phyloP scores from a whole-genome alignment of 1,284 basidiomycete species.

The Trichosporon coremiiforme region DNA sequence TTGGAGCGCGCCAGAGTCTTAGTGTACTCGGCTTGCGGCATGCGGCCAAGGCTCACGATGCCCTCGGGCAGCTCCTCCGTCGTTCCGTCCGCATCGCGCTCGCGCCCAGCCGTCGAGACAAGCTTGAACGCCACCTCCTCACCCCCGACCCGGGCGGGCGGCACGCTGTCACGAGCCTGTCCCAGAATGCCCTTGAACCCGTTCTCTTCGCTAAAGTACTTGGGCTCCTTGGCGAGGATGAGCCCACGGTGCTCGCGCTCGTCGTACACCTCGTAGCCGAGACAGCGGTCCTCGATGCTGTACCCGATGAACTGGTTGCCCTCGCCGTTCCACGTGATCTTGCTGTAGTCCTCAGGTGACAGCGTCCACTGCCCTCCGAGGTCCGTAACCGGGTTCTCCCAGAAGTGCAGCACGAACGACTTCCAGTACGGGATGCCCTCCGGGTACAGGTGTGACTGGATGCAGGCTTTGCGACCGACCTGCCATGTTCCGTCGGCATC shows the following conservation, averaged over 20 bases:
- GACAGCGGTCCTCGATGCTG: conserved; percentile 52
- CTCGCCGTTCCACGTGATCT: conserved; percentile 22
- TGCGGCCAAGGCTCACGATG: conserved; percentile 25
- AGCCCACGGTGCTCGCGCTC: conserved; percentile 49
- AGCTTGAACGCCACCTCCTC: conserved; percentile 34
- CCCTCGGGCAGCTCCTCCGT: conserved; percentile 9
- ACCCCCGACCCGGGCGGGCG: conserved; percentile 18
- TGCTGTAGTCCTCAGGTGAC: conserved; percentile 49
- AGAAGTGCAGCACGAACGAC: conserved; percentile 49
- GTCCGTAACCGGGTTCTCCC: conserved; percentile 38
- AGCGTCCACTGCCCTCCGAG: conserved; percentile 51
- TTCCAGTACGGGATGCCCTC: conserved; percentile 53
- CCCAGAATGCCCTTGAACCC: conserved; percentile 18
- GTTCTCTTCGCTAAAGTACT: conserved; percentile 42
- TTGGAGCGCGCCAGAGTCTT: conserved; percentile 27
- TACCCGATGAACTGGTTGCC: conserved; percentile 55
- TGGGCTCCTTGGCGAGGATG: conserved; percentile 50
- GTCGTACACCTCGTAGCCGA: neutral
- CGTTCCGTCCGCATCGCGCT: neutral
- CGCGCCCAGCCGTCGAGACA: conserved; percentile 37
- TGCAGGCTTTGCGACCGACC: conserved; percentile 31
- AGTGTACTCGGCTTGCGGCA: conserved; percentile 22
- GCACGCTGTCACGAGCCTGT: conserved; percentile 21
- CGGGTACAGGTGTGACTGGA: conserved; percentile 32
- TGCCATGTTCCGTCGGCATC: conserved; percentile 23